Evolutionary conservation across 164 flowering plant genomes (phyloP).

Genomic region (Vitis labrusca): DNA sequence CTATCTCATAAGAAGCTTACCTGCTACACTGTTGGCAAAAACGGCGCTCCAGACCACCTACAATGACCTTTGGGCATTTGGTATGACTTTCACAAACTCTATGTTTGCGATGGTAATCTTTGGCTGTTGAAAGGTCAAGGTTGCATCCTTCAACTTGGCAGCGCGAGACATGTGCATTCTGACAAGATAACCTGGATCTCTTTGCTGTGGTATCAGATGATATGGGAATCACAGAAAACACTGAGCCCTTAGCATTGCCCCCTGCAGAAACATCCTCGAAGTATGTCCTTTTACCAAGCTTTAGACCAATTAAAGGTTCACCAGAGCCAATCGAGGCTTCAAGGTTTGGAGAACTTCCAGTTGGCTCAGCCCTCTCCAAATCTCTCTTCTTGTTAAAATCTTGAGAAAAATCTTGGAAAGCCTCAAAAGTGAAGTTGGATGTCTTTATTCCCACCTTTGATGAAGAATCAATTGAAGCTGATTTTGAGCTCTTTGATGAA

Average conservation of each 20-base stretch:
- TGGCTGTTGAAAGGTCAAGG: conserved; percentile 72
- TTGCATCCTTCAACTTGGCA: conserved; percentile 90
- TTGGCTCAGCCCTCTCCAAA: conserved; percentile 24
- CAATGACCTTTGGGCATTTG: conserved; percentile 65
- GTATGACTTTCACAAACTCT: conserved; percentile 81
- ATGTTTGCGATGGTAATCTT: conserved; percentile 84
- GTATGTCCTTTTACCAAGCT: conserved; percentile 80
- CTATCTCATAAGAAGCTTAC: conserved; percentile 27
- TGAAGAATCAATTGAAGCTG: conserved; percentile 65
- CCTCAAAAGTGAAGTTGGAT: conserved; percentile 35
- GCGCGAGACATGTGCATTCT: conserved; percentile 32
- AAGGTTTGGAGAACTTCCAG: conserved; percentile 38
- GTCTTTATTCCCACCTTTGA: conserved; percentile 40
- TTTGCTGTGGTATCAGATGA: conserved; percentile 37
- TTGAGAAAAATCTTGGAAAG: conserved; percentile 22
- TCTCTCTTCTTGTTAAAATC: conserved; percentile 33
- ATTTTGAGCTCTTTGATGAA: conserved; percentile 63
- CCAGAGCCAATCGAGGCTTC: conserved; percentile 53
- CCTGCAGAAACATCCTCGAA: conserved; percentile 58
- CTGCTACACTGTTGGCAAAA: conserved; percentile 98
- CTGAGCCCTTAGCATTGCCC: conserved; percentile 30
- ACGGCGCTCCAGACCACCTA: conserved; percentile 68
- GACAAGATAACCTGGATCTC: conserved; percentile 46
- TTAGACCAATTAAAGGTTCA: conserved; percentile 69
- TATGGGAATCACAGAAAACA: conserved; percentile 30